Evolutionary conservation across 2,329 filamentous ascomycete genomes (phyloP).

Genomic region (Chaetomium olivaceum): DNA sequence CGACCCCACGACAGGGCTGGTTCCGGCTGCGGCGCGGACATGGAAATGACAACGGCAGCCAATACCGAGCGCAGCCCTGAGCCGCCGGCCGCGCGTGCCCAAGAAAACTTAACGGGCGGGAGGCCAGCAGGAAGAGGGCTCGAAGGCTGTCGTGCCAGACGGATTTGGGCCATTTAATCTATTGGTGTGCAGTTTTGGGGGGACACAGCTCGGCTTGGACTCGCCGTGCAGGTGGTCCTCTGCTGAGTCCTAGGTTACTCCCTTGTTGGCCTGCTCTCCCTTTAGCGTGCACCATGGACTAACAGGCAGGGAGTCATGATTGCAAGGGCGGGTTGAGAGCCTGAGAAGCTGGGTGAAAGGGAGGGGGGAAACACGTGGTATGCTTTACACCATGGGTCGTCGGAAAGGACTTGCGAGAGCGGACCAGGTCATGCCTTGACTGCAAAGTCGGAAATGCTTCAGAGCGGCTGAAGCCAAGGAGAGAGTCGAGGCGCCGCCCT

Average conservation of each 20-base stretch:
- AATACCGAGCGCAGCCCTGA: constrained; percentile 11
- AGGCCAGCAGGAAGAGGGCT: not conserved
- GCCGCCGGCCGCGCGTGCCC: constrained; percentile 8
- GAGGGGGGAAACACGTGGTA: not conserved
- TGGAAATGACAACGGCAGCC: constrained; percentile 2
- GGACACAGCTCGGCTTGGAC: not conserved
- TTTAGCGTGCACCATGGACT: not conserved
- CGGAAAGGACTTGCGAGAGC: not conserved
- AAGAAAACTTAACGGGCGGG: constrained; percentile 13
- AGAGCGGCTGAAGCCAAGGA: constrained; percentile 7
- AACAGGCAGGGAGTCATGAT: not conserved
- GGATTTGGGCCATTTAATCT: constrained; percentile 14
- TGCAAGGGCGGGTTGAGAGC: not conserved
- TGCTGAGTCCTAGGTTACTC: not conserved
- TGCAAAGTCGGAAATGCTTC: not conserved
- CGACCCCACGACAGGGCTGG: not conserved
- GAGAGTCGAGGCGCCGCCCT: not conserved
- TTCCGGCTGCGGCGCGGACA: constrained; percentile 7
- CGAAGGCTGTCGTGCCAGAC: not conserved
- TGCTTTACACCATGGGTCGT: not conserved
- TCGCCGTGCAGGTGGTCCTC: not conserved
- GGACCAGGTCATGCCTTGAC: not conserved
- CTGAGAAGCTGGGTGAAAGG: not conserved
- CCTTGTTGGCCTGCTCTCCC: not conserved
- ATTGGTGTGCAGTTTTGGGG: not conserved